phyloP scores from a whole-genome alignment of 768 basidiomycete species.

The Russula sp. region DNA sequence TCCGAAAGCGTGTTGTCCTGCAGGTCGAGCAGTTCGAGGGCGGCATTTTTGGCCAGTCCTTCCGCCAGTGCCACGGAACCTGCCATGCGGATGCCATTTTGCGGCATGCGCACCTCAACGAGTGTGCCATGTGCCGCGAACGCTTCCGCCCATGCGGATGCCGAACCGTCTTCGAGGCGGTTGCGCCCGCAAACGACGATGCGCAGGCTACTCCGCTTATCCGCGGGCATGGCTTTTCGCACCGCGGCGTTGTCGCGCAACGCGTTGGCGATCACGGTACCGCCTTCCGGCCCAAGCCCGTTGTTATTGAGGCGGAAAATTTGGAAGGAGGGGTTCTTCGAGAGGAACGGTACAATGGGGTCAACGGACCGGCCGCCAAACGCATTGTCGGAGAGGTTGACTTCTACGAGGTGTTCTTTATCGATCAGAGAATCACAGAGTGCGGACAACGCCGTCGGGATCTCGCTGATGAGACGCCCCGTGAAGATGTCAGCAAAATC shows the following conservation, averaged over 20 bases:
- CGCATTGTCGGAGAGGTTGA: slow-evolving; percentile 93
- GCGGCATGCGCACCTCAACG: slow-evolving; percentile 86
- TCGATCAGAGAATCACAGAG: slow-evolving; percentile 83
- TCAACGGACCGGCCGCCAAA: slow-evolving; percentile 94
- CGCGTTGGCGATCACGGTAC: slow-evolving; percentile 78
- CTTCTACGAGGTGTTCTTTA: slow-evolving; percentile 74
- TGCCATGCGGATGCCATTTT: slow-evolving; percentile 94
- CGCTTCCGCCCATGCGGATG: slow-evolving; percentile 77
- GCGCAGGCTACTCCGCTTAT: slow-evolving; percentile 63
- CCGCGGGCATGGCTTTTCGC: slow-evolving; percentile 49
- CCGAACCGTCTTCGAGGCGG: slow-evolving; percentile 88
- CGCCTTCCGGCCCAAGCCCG: slow-evolving; percentile 88
- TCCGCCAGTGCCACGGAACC: slow-evolving; percentile 75
- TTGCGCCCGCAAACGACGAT: slow-evolving; percentile 92
- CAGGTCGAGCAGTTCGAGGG: slow-evolving; percentile 75
- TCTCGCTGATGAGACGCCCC: slow-evolving; percentile 91
- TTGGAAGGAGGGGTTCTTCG: slow-evolving; percentile 73
- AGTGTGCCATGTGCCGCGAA: slow-evolving; percentile 81
- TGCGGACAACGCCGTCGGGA: slow-evolving; percentile 81
- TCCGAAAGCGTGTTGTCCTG: slow-evolving; percentile 85
- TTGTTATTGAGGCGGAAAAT: slow-evolving; percentile 94
- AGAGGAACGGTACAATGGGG: slow-evolving; percentile 86
- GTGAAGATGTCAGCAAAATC: slow-evolving; percentile 98
- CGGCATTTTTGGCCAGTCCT: slow-evolving; percentile 63
- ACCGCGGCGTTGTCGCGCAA: slow-evolving; percentile 63